Conservation (phyloP, 768 basidiomycete genomes). For the Cystofilobasidium macerans region DNA sequence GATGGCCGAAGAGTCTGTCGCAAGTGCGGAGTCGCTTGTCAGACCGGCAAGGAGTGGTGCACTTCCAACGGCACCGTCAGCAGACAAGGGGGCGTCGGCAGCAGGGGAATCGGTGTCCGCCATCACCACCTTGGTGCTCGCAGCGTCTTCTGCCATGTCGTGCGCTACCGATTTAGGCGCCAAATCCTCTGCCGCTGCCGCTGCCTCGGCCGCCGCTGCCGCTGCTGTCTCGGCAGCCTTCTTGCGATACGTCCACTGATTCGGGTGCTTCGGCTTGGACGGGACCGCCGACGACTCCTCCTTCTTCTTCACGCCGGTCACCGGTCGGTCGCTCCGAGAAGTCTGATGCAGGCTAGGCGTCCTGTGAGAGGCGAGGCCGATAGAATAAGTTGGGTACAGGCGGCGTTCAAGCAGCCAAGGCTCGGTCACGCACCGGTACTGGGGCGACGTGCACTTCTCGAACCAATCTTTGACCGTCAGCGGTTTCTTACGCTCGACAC, state of each 20-base stretch:
- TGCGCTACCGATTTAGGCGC: no score
- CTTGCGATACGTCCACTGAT: background rate
- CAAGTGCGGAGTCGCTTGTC: no score
- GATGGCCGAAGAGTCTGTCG: no score
- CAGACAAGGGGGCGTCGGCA: no score
- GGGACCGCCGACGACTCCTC: background rate
- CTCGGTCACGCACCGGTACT: slow-evolving; percentile 12
- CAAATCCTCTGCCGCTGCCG: background rate
- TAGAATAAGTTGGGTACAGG: no score
- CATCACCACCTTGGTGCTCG: no score
- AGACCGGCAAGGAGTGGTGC: no score
- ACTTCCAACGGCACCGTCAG: no score
- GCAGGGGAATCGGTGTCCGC: no score
- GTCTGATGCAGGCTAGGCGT: slow-evolving; percentile 14
- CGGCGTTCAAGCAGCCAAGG: background rate
- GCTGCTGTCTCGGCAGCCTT: background rate
- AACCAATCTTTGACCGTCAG: slow-evolving; percentile 37
- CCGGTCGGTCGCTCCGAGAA: slow-evolving; percentile 17
- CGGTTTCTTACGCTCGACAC: slow-evolving; percentile 32
- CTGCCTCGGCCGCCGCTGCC: background rate
- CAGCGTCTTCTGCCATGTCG: no score
- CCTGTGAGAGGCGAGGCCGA: background rate
- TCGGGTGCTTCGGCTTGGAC: background rate
- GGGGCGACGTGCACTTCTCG: slow-evolving; percentile 30
- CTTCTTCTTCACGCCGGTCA: background rate